Percentiles rank a stretch among this genome's conserved stretches.
Conservation (phyloP, 2,329 filamentous ascomycete species). For the Ploettnerulaceae sp. region DNA sequence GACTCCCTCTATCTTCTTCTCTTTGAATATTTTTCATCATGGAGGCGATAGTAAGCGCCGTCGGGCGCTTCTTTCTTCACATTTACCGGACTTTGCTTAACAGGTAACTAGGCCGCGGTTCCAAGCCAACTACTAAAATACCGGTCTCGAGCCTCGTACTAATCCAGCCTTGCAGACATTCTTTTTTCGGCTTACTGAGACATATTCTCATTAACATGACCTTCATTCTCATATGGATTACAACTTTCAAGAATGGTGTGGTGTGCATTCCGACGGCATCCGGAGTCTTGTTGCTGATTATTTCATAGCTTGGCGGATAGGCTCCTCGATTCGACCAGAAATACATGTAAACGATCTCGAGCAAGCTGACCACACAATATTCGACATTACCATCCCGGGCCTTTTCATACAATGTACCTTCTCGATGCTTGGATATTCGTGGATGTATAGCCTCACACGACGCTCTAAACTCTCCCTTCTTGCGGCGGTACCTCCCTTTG, state of each 20-base stretch:
- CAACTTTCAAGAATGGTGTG: constrained; percentile 31
- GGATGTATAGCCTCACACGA: constrained; percentile 29
- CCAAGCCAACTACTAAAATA: not conserved
- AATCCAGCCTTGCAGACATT: constrained; percentile 22
- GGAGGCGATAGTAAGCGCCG: constrained; percentile 14
- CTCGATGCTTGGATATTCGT: constrained; percentile 23
- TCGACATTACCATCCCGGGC: constrained; percentile 24
- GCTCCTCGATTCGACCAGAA: constrained; percentile 25
- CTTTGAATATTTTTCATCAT: constrained; percentile 10
- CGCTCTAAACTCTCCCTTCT: constrained; percentile 26
- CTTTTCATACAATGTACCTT: constrained; percentile 23
- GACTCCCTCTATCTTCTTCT: not conserved
- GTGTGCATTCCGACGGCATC: not conserved
- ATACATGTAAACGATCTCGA: constrained; percentile 29
- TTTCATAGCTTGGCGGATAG: constrained; percentile 27
- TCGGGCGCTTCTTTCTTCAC: constrained; percentile 26
- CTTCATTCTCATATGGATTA: constrained; percentile 30
- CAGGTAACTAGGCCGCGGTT: constrained; percentile 16
- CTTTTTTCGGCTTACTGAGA: constrained; percentile 27
- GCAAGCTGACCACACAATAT: constrained; percentile 22
- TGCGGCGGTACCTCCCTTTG: constrained; percentile 25
- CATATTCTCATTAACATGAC: constrained; percentile 30
- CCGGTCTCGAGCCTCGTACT: constrained; percentile 5
- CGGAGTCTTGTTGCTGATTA: constrained; percentile 6
- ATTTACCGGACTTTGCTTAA: constrained; percentile 29